Percentiles rank a stretch among this genome's conserved stretches.
Conservation (phyloP, 1,284 basidiomycete genomes). For the Butyriboletus appendiculatus region DNA sequence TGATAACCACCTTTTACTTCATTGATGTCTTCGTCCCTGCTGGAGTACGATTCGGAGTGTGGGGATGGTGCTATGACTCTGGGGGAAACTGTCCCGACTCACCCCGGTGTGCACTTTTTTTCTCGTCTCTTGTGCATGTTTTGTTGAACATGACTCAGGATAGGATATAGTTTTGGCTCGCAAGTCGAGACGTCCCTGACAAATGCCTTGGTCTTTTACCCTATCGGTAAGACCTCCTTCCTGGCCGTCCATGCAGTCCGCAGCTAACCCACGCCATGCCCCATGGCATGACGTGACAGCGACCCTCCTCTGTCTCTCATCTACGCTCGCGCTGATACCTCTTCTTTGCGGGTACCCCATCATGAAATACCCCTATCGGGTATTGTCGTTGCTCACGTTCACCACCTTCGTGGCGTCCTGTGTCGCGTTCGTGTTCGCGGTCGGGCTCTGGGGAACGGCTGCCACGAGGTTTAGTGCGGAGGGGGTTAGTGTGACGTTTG, state of each 20-base stretch:
- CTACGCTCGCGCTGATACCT: neutral
- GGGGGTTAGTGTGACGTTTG: conserved; percentile 1
- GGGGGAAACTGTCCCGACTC: conserved; percentile 7
- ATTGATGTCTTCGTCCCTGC: conserved; percentile 6
- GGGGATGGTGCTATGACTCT: conserved; percentile 16
- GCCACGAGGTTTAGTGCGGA: neutral
- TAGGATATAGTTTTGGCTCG: conserved; percentile 16
- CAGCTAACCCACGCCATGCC: neutral
- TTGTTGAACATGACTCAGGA: conserved; percentile 1
- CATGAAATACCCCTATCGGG: neutral
- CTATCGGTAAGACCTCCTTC: conserved; percentile 2
- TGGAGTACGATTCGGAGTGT: conserved; percentile 14
- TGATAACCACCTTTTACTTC: conserved; percentile 15
- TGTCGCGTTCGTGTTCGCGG: conserved; percentile 4
- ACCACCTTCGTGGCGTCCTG: neutral
- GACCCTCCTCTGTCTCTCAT: neutral
- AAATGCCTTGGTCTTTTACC: conserved; percentile 8
- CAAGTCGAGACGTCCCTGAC: conserved; percentile 12
- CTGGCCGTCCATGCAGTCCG: neutral
- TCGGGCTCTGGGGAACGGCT: conserved; percentile 3
- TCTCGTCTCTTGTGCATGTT: no score
- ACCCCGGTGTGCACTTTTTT: conserved; percentile 3
- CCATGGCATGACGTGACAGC: neutral
- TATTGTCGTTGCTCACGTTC: neutral
- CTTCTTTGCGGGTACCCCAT: neutral